Conservation (phyloP, 139 green algal species). For the Diplosphaera chodatii region DNA sequence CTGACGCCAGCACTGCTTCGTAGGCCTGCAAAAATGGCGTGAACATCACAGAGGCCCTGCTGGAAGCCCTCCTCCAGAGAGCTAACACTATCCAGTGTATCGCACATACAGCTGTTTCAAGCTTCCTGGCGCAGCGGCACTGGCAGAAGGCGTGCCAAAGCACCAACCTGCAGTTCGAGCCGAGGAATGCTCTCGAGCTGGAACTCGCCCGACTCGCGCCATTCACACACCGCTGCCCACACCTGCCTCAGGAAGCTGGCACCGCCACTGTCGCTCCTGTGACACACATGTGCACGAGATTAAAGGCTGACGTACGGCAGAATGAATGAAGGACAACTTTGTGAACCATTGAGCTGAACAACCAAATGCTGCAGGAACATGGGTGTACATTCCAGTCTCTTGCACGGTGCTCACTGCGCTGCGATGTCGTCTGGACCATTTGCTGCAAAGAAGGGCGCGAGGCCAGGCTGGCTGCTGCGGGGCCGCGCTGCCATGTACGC, state of each 20-base stretch:
- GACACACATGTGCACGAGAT: too few species aligned
- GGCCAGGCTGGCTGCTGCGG: conserved; percentile 10
- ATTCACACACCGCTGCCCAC: conserved; percentile 33
- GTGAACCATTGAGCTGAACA: too few species aligned
- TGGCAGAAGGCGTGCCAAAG: too few species aligned
- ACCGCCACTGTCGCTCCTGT: conserved; percentile 62
- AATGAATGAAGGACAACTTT: too few species aligned
- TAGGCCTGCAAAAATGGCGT: conserved; percentile 17
- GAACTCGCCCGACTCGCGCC: conserved; percentile 28
- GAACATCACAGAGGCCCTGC: too few species aligned
- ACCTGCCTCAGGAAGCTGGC: conserved; percentile 61
- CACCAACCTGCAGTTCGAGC: background rate
- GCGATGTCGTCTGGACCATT: conserved; percentile 26
- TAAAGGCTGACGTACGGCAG: too few species aligned
- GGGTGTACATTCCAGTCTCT: too few species aligned
- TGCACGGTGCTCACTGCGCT: conserved; percentile 26
- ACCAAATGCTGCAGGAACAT: too few species aligned
- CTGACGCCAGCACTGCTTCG: conserved; percentile 31
- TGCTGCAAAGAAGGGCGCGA: conserved; percentile 43
- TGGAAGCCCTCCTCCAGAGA: too few species aligned
- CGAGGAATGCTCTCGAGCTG: conserved; percentile 32
- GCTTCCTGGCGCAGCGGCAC: too few species aligned
- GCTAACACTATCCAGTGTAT: too few species aligned
- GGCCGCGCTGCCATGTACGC: conserved; percentile 56
- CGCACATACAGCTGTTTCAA: too few species aligned